Conservation (phyloP, 768 basidiomycete species). For the Leucogyrophana mollusca region DNA sequence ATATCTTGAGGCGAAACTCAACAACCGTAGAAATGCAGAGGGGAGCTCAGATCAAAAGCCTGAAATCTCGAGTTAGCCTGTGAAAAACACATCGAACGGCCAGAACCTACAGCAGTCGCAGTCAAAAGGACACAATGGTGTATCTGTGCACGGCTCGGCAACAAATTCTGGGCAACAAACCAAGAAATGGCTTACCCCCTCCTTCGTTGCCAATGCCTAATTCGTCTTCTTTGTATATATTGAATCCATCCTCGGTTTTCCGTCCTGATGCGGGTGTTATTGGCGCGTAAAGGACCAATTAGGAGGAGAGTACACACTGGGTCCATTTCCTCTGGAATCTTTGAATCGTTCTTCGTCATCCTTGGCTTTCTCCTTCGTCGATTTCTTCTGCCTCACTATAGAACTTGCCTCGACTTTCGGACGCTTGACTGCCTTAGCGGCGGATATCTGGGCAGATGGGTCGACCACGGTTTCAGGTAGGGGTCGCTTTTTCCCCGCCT, state of each 20-base stretch:
- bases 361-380: constrained; percentile 22
- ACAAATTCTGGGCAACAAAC: neutral
- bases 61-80: constrained; percentile 3
- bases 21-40: no score
- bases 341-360: constrained; percentile 52
- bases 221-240: constrained; percentile 81
- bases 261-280: constrained; percentile 48
- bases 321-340: constrained; percentile 73
- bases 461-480: constrained; percentile 65
- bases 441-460: constrained; percentile 46
- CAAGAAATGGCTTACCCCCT: constrained; percentile 56
- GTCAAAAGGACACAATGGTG: constrained; percentile 84
- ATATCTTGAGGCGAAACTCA: no score
- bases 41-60: constrained; percentile 30
- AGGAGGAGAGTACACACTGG: constrained; percentile 54
- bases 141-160: constrained; percentile 50
- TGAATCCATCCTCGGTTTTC: constrained; percentile 78
- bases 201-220: constrained; percentile 65
- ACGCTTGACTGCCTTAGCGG: constrained; percentile 33
- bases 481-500: constrained; percentile 23
- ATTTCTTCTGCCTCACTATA: constrained; percentile 15
- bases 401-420: constrained; percentile 28
- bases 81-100: neutral
- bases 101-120: constrained; percentile 76
- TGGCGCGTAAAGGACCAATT: constrained; percentile 6